Percentiles rank a stretch among this genome's conserved stretches.
Evolutionary conservation across 768 basidiomycete species (phyloP).

Genomic region (Termitomyces sp.): DNA sequence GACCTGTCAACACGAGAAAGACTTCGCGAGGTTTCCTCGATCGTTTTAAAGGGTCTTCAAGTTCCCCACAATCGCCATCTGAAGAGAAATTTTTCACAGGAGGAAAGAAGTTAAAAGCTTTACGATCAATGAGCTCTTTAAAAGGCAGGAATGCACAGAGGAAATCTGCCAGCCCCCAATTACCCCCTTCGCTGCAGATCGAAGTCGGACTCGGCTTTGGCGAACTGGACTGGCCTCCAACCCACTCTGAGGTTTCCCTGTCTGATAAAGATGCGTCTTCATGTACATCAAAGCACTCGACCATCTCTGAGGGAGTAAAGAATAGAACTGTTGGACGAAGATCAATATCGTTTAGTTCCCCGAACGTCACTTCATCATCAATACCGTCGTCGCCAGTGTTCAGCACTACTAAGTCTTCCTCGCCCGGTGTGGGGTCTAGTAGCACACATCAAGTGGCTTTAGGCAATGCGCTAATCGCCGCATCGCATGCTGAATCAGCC

Average conservation of each 20-base stretch:
- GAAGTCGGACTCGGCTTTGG: conserved; percentile 56
- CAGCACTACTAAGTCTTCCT: conserved; percentile 37
- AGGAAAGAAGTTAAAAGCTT: conserved; percentile 60
- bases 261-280: conserved; percentile 18
- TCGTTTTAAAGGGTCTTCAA: conserved; percentile 49
- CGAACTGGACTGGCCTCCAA: conserved; percentile 49
- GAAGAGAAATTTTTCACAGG: conserved; percentile 35
- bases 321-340: conserved; percentile 57
- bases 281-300: conserved; percentile 31
- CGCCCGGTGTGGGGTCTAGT: conserved; percentile 25
- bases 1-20: conserved; percentile 45
- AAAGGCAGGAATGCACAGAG: conserved; percentile 48
- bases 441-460: conserved; percentile 63
- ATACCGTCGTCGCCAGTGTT: conserved; percentile 51
- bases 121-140: conserved; percentile 81
- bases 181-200: conserved; percentile 51
- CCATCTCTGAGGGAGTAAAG: conserved; percentile 27
- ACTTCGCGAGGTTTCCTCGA: conserved; percentile 66
- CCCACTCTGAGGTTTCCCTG: conserved; percentile 23
- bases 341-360: conserved; percentile 68
- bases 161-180: conserved; percentile 43
- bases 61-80: conserved; percentile 39
- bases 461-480: conserved; percentile 89
- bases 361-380: conserved; percentile 35
- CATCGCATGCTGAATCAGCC: conserved; percentile 92